phyloP scores from a whole-genome alignment of 2,329 filamentous ascomycete species.

The Berkeleyomyces rouxiae region DNA sequence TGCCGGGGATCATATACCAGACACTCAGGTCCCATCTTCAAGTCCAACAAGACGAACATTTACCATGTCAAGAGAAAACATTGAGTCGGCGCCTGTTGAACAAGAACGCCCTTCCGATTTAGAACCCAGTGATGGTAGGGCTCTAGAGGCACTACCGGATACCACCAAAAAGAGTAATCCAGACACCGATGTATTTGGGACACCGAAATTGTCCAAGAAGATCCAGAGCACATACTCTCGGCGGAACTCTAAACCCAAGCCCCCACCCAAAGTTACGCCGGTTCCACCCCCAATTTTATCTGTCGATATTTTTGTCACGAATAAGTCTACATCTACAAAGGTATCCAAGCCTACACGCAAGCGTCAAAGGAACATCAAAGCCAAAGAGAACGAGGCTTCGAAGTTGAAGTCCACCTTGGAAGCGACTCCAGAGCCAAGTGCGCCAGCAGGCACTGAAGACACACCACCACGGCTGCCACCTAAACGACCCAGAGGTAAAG shows the following conservation, averaged over 20 bases:
- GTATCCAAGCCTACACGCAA: background rate
- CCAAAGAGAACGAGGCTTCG: background rate
- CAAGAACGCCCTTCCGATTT: background rate
- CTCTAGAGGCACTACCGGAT: background rate
- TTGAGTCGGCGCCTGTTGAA: background rate
- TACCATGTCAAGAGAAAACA: background rate
- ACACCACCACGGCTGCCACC: background rate
- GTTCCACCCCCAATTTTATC: conserved; percentile 3
- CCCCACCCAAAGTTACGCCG: background rate
- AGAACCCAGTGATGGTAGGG: background rate
- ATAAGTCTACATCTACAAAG: background rate
- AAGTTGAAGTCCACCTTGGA: background rate
- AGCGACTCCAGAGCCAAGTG: background rate
- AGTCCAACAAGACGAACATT: background rate
- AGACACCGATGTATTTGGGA: background rate
- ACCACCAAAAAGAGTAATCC: background rate
- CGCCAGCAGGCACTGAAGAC: background rate
- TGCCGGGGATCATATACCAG: conserved; percentile 4
- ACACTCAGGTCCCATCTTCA: conserved; percentile 6
- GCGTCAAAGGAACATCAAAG: background rate
- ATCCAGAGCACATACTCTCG: conserved; percentile 3
- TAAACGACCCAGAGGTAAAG: background rate
- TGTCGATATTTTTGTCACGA: background rate
- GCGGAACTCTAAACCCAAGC: background rate
- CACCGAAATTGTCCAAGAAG: background rate